Conservation (phyloP, 2,329 filamentous ascomycete genomes). For the Ophiocordyceps robertsii region DNA sequence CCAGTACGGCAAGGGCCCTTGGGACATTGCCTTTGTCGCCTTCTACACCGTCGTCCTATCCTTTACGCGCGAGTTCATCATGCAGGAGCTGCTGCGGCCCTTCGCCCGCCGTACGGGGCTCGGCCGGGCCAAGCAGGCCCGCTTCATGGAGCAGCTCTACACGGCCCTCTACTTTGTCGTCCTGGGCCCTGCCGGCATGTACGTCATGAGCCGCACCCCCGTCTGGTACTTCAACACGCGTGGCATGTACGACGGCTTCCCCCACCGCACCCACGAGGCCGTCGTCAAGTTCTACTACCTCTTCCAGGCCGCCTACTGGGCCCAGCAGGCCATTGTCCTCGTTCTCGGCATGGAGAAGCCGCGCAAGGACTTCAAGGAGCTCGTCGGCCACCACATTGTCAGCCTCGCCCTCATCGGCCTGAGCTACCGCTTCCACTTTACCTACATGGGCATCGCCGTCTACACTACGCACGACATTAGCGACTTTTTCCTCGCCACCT, state of each 20-base stretch:
- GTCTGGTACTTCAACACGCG: constrained; percentile 92
- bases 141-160: constrained; percentile 95
- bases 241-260: constrained; percentile 82
- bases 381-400: constrained; percentile 84
- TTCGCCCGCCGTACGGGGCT: constrained; percentile 60
- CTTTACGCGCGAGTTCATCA: constrained; percentile 90
- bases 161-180: constrained; percentile 81
- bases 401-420: constrained; percentile 70
- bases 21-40: constrained; percentile 73
- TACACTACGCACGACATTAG: constrained; percentile 92
- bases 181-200: constrained; percentile 73
- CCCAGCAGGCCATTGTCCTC: constrained; percentile 83
- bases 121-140: constrained; percentile 64
- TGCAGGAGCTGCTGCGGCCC: constrained; percentile 77
- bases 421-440: constrained; percentile 94
- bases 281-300: constrained; percentile 93
- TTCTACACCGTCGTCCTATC: constrained; percentile 86
- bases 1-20: constrained; percentile 80
- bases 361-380: constrained; percentile 87
- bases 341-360: constrained; percentile 82
- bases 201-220: constrained; percentile 80
- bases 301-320: constrained; percentile 90
- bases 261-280: constrained; percentile 67
- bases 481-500: constrained; percentile 91
- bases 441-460: constrained; percentile 83